These are phyloP conservation scores for Aspergillus pseudoglaucus DNA, from an alignment of 2,329 filamentous ascomycete genomes.

Conservation along the genomic window DNA sequence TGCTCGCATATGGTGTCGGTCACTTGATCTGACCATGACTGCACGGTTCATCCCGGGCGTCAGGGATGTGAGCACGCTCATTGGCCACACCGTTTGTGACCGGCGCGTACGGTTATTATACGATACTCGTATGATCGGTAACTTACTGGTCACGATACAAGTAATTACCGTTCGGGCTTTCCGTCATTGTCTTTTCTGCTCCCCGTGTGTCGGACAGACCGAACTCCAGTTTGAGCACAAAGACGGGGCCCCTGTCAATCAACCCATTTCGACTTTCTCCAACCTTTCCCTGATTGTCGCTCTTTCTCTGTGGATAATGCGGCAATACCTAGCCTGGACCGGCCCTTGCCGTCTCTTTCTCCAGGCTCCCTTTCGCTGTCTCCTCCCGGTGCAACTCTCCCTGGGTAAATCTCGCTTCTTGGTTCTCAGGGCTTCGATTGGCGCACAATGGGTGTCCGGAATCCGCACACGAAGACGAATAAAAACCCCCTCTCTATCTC, in stretches of 20 bases:
- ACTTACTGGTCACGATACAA: background rate
- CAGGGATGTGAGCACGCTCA: slow-evolving; percentile 6
- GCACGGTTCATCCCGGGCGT: slow-evolving; percentile 11
- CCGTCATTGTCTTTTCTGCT: slow-evolving; percentile 7
- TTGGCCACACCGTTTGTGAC: slow-evolving; percentile 16
- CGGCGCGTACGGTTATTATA: slow-evolving; percentile 24
- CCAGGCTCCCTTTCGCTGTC: slow-evolving; percentile 9
- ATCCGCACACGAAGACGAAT: background rate
- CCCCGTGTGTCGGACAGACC: slow-evolving; percentile 8
- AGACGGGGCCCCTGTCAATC: slow-evolving; percentile 5
- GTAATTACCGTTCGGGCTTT: slow-evolving; percentile 18
- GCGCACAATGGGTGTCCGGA: background rate
- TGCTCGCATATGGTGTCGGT: slow-evolving; percentile 52
- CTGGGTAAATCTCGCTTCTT: background rate
- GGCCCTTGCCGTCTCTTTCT: slow-evolving; percentile 33
- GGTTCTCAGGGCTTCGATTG: background rate
- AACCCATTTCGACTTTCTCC: slow-evolving; percentile 6
- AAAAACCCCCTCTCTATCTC: background rate
- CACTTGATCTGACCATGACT: slow-evolving; percentile 52
- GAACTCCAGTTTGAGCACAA: slow-evolving; percentile 4
- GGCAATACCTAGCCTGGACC: slow-evolving; percentile 16
- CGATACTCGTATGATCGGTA: slow-evolving; percentile 5
- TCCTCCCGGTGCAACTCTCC: background rate
- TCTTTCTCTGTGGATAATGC: slow-evolving; percentile 2
- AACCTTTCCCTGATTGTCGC: background rate